phyloP scores from a whole-genome alignment of 2,329 filamentous ascomycete species.

The Botrytis fragariae region DNA sequence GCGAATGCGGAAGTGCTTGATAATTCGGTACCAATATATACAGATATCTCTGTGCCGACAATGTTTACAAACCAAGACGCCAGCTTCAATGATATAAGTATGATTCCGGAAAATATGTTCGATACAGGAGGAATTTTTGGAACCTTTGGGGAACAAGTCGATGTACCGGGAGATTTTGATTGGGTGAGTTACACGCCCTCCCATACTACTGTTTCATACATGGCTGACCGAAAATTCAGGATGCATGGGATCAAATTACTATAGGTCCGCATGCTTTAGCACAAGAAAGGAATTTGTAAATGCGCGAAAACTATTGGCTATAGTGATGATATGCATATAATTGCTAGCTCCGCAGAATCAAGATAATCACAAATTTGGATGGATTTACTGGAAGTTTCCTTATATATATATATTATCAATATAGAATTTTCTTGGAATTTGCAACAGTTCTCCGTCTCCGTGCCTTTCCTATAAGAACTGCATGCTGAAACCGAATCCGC shows the following conservation, averaged over 20 bases:
- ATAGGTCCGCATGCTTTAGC: background rate
- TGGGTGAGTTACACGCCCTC: constrained; percentile 24
- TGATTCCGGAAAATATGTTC: constrained; percentile 26
- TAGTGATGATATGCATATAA: background rate
- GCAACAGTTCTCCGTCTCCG: background rate
- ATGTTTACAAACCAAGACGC: constrained; percentile 4
- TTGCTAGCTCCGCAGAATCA: background rate
- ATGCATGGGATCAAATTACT: constrained; percentile 30
- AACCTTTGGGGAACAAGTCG: constrained; percentile 24
- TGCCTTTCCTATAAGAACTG: background rate
- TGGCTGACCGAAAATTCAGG: constrained; percentile 18
- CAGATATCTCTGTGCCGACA: constrained; percentile 17
- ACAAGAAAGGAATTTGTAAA: background rate
- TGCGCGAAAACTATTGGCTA: background rate
- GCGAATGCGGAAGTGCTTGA: background rate
- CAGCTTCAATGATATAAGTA: background rate
- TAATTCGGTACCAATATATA: background rate
- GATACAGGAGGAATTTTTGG: constrained; percentile 17
- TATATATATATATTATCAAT: too few species aligned
- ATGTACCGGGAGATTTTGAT: constrained; percentile 27
- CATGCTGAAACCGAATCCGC: background rate
- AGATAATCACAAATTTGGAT: background rate
- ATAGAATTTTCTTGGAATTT: background rate
- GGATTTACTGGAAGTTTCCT: background rate
- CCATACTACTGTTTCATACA: background rate